Evolutionary conservation across 495 filamentous ascomycete genomes (phyloP).

Genomic region (Xylaria flabelliformis): DNA sequence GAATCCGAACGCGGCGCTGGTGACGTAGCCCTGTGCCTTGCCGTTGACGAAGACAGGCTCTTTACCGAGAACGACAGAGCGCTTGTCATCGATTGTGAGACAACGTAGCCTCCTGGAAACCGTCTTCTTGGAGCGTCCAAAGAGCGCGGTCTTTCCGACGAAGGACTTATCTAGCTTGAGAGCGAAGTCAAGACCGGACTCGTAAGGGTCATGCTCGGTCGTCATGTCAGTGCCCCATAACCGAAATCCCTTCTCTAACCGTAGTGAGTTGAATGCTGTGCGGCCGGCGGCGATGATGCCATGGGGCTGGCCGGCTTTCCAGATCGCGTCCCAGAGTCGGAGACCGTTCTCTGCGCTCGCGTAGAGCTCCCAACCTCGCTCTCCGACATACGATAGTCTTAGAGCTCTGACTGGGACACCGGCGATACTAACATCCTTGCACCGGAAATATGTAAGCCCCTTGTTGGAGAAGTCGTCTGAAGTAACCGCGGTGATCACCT

Average conservation of each 20-base stretch:
- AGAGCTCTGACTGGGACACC: slow-evolving; percentile 45
- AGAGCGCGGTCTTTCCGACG: slow-evolving; percentile 38
- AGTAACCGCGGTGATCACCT: slow-evolving; percentile 43
- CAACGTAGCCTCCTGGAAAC: slow-evolving; percentile 37
- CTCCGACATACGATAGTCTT: slow-evolving; percentile 57
- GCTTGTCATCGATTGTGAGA: slow-evolving; percentile 53
- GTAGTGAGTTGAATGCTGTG: slow-evolving; percentile 54
- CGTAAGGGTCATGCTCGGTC: slow-evolving; percentile 57
- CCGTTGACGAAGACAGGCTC: slow-evolving; percentile 54
- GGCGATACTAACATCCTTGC: slow-evolving; percentile 47
- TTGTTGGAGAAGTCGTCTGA: slow-evolving; percentile 50
- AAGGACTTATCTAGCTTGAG: slow-evolving; percentile 47
- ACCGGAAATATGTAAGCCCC: slow-evolving; percentile 47
- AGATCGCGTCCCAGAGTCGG: slow-evolving; percentile 55
- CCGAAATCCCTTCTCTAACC: slow-evolving; percentile 57
- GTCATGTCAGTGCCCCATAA: slow-evolving; percentile 54
- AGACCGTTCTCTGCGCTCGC: slow-evolving; percentile 54
- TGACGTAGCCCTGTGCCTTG: slow-evolving; percentile 54
- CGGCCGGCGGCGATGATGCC: slow-evolving; percentile 57
- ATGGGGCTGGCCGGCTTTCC: slow-evolving; percentile 50
- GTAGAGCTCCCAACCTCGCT: slow-evolving; percentile 59
- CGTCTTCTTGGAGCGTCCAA: slow-evolving; percentile 40
- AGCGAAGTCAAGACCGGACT: slow-evolving; percentile 50
- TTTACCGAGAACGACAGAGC: slow-evolving; percentile 56
- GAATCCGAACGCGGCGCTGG: slow-evolving; percentile 56